Base-by-base conservation (phyloP, 768 basidiomycete genomes). In the Kwoniella sp. region DNA sequence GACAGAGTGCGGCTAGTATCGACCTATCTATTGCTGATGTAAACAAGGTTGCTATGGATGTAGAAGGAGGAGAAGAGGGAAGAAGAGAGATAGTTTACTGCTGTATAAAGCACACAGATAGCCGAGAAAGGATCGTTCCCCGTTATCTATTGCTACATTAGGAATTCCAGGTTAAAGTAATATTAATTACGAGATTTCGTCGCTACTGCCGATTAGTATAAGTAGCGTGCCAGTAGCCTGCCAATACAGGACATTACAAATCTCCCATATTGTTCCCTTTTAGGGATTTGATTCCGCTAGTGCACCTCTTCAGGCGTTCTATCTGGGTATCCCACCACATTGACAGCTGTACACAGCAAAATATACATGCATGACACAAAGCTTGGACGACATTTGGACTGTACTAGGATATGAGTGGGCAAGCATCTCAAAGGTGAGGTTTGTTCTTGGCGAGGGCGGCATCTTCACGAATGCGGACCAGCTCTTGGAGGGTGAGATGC, bases 91-190 rank as follows among this genome's bases (percentile, higher is more conserved):
- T 19, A 10, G 33, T 33, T 33, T 6, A 33, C 33, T 33, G n/a
- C n/a, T n/a, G n/a, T 33, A 13, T 5, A 33, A 13, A 13, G 5
- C 33, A 5, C 13, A 6, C 17, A 44, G 40, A 44, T 44, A 44
- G 40, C 40, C 40, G 40, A 44, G 40, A 44, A 44, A 19, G 10
- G 40, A 44, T 19, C 17, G 40, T 44, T 44, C 3, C 3, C 40
- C 40, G 33, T 44, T 44, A 44, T 44, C 40, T 44, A 44, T 44
- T 44, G 7, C 40, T 44, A 44, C 40, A 44, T 44, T 44, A 44
- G 40, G 40, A 19, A 9, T 33, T 33, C 33, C 33, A n/a, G n/a
- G 13, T 33, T 33, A 33, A 13, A 13, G 33, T 13, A 13, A 33
- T 33, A 6, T 10, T 9, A 15, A 44, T 9, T 44, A 5, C 5